Evolutionary conservation across 257 asterid species (phyloP), one percentile per base, ranked within the genome.

Genomic region (Fraxinus pennsylvanica): DNA sequence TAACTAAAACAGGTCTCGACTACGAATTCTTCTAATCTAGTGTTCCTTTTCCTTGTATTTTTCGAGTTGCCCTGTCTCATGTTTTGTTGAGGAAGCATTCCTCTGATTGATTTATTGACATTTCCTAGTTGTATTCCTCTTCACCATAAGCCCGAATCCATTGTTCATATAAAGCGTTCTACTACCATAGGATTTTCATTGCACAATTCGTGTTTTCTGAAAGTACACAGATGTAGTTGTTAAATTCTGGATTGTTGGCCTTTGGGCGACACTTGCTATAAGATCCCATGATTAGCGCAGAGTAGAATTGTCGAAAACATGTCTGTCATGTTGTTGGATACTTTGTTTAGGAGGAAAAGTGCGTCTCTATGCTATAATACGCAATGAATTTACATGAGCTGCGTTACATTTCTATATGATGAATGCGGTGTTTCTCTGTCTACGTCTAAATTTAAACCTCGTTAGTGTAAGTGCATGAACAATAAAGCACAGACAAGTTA

Each of bases 1-100:
- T 93, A 89, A 91, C 96, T 89, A 91, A 84, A 90, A 85, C 90
- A 84, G 84, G 87, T 88, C 87, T 84, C 68, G 43, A 84, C 86
- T 86, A 77, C 86, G 92, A 74, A 86, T 86, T 88, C 89, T 86
- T 86, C 80, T 68, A 66, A 72, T 68, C 71, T 76, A 14, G 41
- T 81, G 73, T 66, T n/a, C 67, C 65, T 41, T 65, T 52, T 25
- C 43, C 47, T 38, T 74, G 32, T 76, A 61, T 70, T 74, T 73
- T 75, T 78, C 67, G 74, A 5, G 77, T 38, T 70, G 69, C 25
- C 59, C 3, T 38, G 78, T 71, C 43, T 45, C 74, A 39, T 78
- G 63, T 80, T 54, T 68, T 77, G 82, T 47, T 29, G 66, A 79
- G 32, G 39, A 73, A 73, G 29, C 35, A 32, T 32, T 67, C 81